These are phyloP conservation scores for Plantago rigida DNA, from an alignment of 305 asterid species.

Conservation along the genomic window DNA sequence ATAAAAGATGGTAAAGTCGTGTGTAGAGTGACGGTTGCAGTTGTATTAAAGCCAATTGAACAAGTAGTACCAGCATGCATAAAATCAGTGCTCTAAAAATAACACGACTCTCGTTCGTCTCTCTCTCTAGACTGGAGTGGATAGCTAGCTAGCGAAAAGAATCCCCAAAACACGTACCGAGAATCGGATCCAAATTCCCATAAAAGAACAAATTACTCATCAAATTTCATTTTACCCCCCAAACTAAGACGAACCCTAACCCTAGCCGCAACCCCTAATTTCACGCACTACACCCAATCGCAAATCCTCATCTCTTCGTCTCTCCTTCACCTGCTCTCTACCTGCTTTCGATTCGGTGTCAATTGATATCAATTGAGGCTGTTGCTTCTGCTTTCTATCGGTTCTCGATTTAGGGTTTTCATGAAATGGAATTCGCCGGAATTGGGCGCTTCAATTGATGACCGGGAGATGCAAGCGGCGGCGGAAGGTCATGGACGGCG, in stretches of 20 bases:
- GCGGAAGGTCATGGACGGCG: constrained; percentile 55
- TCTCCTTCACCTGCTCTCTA: not conserved
- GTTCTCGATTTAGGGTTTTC: constrained; percentile 30
- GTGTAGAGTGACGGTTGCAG: too few species aligned
- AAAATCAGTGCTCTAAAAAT: too few species aligned
- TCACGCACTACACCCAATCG: constrained; percentile 9
- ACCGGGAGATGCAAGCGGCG: constrained; percentile 56
- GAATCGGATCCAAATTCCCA: constrained; percentile 46
- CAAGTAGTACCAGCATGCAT: too few species aligned
- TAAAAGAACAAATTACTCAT: constrained; percentile 35
- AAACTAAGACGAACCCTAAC: constrained; percentile 56
- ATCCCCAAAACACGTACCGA: constrained; percentile 27
- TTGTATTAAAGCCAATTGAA: too few species aligned
- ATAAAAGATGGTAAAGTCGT: too few species aligned
- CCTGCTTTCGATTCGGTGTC: constrained; percentile 12
- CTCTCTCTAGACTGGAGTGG: too few species aligned
- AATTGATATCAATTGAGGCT: not conserved
- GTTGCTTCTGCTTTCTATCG: constrained; percentile 24
- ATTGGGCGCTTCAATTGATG: constrained; percentile 49
- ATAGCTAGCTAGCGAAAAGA: constrained; percentile 6
- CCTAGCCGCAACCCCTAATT: constrained; percentile 50
- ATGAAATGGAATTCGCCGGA: constrained; percentile 52
- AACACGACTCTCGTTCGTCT: not conserved
- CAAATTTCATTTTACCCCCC: constrained; percentile 31
- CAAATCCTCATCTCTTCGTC: not conserved